Evolutionary conservation across 1,139 yeast species (phyloP).

Genomic region (Meyerozyma elateridarum): DNA sequence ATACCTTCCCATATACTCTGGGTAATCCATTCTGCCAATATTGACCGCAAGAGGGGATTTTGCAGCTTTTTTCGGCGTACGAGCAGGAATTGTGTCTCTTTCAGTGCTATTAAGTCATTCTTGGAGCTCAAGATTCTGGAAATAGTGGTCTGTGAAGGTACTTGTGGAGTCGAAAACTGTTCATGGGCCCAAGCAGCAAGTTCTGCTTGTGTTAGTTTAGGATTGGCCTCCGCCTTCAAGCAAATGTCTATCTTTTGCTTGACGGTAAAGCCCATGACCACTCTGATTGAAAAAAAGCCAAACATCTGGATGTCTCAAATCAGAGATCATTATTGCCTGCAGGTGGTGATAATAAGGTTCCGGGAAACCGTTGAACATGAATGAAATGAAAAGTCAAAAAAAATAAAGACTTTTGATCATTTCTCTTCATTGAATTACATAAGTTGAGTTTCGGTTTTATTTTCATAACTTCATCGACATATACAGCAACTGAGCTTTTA

Average conservation of each 20-base stretch:
- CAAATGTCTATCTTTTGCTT: slow-evolving; percentile 67
- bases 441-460: too few species aligned
- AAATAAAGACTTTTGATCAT: too few species aligned
- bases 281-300: too few species aligned
- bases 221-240: slow-evolving; percentile 60
- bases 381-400: too few species aligned
- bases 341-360: too few species aligned
- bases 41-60: slow-evolving; percentile 52
- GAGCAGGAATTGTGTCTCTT: slow-evolving; percentile 52
- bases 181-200: slow-evolving; percentile 61
- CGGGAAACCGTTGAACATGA: too few species aligned
- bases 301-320: too few species aligned
- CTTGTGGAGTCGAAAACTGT: slow-evolving; percentile 45
- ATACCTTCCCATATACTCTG: slow-evolving; percentile 65
- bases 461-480: too few species aligned
- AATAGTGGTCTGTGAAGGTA: slow-evolving; percentile 67
- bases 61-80: slow-evolving; percentile 53
- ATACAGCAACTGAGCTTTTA: too few species aligned
- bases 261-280: slow-evolving; percentile 56
- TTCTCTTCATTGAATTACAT: too few species aligned
- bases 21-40: slow-evolving; percentile 63
- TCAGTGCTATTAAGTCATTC: slow-evolving; percentile 53
- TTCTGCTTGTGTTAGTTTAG: slow-evolving; percentile 65
- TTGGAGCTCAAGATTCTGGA: slow-evolving; percentile 57
- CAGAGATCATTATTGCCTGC: too few species aligned